Evolutionary conservation across 2,329 filamentous ascomycete genomes (phyloP).

Genomic region (Calonectria multiphialidica): DNA sequence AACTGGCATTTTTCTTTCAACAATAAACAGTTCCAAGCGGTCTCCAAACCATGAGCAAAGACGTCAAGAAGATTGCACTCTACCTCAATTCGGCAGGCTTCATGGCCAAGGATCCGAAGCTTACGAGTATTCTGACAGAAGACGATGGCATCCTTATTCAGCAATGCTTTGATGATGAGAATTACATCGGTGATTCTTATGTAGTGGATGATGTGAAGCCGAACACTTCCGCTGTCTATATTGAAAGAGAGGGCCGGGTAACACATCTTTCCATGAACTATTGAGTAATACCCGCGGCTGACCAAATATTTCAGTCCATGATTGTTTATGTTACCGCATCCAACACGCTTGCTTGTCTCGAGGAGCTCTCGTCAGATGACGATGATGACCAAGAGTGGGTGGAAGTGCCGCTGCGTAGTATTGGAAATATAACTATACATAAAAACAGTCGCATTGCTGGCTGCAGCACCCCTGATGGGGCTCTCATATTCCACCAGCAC

Average conservation of each 20-base stretch:
- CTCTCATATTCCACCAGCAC: not conserved
- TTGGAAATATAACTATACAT: not conserved
- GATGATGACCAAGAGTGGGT: not conserved
- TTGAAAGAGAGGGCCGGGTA: not conserved
- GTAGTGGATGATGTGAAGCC: not conserved
- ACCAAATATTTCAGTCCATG: not conserved
- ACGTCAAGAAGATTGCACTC: too few species aligned
- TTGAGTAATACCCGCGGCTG: not conserved
- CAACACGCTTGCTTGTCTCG: not conserved
- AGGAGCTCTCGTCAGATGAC: not conserved
- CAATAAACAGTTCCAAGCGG: too few species aligned
- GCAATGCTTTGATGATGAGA: too few species aligned
- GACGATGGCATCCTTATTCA: too few species aligned
- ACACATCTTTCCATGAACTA: not conserved
- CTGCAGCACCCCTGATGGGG: not conserved
- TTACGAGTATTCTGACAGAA: too few species aligned
- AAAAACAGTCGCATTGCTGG: not conserved
- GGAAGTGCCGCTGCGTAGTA: not conserved
- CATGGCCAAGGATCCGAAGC: too few species aligned
- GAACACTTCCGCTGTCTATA: not conserved
- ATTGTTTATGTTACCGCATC: not conserved
- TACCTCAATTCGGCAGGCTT: too few species aligned
- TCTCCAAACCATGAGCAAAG: too few species aligned
- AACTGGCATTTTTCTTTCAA: too few species aligned
- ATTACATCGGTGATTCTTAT: too few species aligned